Base-by-base conservation (phyloP, 257 asterid species). In the Solanum sparsipilum region DNA sequence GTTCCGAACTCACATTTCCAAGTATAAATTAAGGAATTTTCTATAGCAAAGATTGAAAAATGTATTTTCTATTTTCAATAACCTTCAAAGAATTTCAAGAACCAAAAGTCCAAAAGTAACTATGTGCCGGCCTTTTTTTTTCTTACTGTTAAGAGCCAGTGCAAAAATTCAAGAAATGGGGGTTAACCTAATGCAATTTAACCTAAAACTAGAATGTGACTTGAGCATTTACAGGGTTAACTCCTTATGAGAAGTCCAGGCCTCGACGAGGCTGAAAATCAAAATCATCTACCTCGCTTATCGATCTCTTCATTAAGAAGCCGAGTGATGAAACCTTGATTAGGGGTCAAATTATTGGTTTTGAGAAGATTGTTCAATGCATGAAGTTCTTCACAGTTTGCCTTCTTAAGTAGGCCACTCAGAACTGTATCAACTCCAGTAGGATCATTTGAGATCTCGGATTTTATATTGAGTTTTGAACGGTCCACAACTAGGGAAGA, bases 341-440 rank as follows among this genome's bases (percentile, higher is more conserved):
- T 92, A 83, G 90, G 89, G 12, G 89, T 87, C 15, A 93, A 75
- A 82, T 90, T 92, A 86, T 88, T 84, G 93, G 89, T 91, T 36
- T 41, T 83, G 89, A 93, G 87, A 84, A 92, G 87, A 89, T 93
- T 89, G 93, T 92, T 90, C 90, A 96, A 90, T 32, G 95, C 95
- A 34, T 89, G 91, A 71, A 96, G 96, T 90, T 97, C 98, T 88
- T 93, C 96, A 38, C 83, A 63, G 87, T 90, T 92, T 32, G 98
- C 96, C 93, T 97, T 97, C 89, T 93, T 92, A 32, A 97, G 87
- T 27, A 97, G 92, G 88, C 95, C 93, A 52, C 65, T 86, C 25
- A 96, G 91, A 88, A 91, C 87, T 71, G 87, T 91, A 88, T 91
- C 94, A 32, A 72, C 89, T 20, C 88, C 84, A 8, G 79, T 23